These are phyloP conservation scores for Artemisia tridentata DNA, from an alignment of 129 eudicot genomes.

Conservation along the genomic window DNA sequence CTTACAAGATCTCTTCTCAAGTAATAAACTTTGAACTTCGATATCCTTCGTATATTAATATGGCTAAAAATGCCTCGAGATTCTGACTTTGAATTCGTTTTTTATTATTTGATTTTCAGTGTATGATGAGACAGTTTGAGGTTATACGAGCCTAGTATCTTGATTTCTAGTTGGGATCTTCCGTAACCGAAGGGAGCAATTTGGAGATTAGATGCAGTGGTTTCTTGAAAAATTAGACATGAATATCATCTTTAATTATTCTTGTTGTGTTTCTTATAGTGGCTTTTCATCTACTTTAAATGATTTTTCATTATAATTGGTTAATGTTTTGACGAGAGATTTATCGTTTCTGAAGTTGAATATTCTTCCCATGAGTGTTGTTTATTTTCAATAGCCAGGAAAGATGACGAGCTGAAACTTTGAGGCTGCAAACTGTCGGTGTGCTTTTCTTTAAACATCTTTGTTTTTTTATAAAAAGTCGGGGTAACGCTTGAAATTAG, in stretches of 20 bases:
- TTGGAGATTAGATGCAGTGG: conserved; percentile 23
- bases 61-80: background rate
- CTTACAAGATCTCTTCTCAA: conserved; percentile 79
- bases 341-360: conserved; percentile 18
- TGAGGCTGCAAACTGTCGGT: background rate
- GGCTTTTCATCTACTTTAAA: conserved; percentile 20
- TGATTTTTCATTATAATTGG: conserved; percentile 10
- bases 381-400: conserved; percentile 14
- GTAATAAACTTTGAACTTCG: conserved; percentile 40
- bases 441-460: background rate
- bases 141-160: conserved; percentile 22
- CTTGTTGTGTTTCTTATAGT: conserved; percentile 30
- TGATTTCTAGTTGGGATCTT: conserved; percentile 20
- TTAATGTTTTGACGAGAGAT: conserved; percentile 16
- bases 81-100: conserved; percentile 20
- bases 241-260: conserved; percentile 13
- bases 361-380: conserved; percentile 13
- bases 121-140: conserved; percentile 34
- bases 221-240: conserved; percentile 25
- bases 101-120: conserved; percentile 32
- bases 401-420: background rate
- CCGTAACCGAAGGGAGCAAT: conserved; percentile 14
- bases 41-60: conserved; percentile 15
- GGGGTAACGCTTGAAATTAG: background rate
- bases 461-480: background rate